phyloP scores from a whole-genome alignment of 306 rosid species.

The Medicago arabica region DNA sequence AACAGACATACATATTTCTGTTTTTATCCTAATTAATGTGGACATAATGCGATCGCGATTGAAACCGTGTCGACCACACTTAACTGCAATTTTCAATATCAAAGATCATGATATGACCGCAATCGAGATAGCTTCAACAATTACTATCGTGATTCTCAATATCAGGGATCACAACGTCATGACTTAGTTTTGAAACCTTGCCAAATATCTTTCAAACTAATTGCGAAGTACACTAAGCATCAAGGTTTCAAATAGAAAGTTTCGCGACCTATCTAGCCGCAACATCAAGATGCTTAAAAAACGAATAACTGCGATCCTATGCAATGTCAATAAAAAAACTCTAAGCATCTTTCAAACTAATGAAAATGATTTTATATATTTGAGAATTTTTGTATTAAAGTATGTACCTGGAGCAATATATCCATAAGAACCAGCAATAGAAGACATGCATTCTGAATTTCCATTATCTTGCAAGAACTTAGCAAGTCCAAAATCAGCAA shows the following conservation, averaged over 20 bases:
- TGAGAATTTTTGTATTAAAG: not conserved
- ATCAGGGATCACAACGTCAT: not conserved
- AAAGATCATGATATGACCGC: not conserved
- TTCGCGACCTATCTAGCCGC: not conserved
- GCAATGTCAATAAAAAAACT: not conserved
- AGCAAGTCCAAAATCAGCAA: constrained; percentile 91
- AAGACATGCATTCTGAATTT: constrained; percentile 90
- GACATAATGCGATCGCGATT: not conserved
- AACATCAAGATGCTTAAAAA: not conserved
- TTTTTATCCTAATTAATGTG: not conserved
- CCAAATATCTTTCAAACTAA: not conserved
- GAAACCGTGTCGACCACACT: not conserved
- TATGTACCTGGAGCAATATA: constrained; percentile 89
- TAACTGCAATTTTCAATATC: not conserved
- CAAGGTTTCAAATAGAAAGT: not conserved
- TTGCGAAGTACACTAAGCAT: not conserved
- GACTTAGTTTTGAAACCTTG: not conserved
- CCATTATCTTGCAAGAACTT: constrained; percentile 83
- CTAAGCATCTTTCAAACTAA: not conserved
- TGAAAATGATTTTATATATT: not conserved
- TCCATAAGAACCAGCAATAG: constrained; percentile 94
- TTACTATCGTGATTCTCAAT: not conserved
- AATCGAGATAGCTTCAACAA: not conserved
- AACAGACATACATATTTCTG: not conserved
- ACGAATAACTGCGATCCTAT: too few relatives aligned